These are phyloP conservation scores for Marchantia polymorpha DNA, from an alignment of 225 moss, liverwort and hornwort species.

Conservation along the genomic window DNA sequence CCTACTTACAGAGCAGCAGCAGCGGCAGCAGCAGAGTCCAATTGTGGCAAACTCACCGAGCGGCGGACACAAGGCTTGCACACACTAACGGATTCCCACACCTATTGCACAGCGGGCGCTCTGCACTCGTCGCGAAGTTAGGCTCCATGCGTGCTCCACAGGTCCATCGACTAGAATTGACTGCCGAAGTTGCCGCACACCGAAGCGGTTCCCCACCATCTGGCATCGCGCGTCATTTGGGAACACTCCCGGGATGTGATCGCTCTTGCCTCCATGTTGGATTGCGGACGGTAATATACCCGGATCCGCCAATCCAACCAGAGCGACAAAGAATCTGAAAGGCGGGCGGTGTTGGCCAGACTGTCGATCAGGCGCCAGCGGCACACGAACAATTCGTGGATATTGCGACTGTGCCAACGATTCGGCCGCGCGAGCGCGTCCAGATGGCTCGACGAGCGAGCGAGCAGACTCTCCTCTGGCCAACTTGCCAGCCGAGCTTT, in stretches of 20 bases:
- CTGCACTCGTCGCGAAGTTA: neutral
- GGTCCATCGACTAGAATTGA: neutral
- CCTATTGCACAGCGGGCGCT: neutral
- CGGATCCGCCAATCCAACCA: neutral
- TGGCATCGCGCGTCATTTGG: no score
- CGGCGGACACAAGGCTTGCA: no score
- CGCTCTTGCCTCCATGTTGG: neutral
- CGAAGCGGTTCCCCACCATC: neutral
- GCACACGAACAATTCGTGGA: neutral
- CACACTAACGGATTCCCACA: neutral
- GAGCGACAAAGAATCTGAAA: neutral
- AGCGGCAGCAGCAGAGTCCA: no score
- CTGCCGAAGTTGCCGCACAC: neutral
- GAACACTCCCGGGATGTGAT: neutral
- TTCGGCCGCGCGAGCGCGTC: neutral
- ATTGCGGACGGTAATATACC: neutral
- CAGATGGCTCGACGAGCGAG: neutral
- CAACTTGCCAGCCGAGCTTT: neutral
- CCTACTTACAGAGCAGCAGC: no score
- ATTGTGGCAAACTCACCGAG: no score
- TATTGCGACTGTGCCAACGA: neutral
- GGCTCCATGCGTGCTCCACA: conserved; percentile 1
- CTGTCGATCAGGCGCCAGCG: neutral
- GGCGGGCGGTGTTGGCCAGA: neutral
- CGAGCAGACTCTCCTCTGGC: neutral